These are phyloP conservation scores for Neonectria sp. DNA, from an alignment of 2,329 filamentous ascomycete genomes.

Conservation along the genomic window DNA sequence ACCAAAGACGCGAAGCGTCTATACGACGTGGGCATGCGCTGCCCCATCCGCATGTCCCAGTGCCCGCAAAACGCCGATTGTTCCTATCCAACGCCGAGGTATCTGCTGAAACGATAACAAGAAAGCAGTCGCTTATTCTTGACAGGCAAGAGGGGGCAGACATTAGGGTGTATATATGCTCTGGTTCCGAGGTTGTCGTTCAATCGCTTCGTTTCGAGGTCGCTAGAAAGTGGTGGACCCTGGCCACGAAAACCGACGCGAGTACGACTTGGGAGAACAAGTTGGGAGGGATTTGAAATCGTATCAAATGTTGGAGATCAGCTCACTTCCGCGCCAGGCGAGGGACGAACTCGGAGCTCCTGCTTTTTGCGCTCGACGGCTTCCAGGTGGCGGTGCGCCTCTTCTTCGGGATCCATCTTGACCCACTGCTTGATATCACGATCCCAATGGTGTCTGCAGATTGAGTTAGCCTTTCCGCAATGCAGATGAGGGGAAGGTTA, in stretches of 20 bases:
- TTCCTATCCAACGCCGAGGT: conserved; percentile 27
- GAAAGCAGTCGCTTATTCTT: conserved; percentile 23
- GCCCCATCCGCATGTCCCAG: not conserved
- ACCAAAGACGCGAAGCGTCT: not conserved
- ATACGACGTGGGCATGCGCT: not conserved
- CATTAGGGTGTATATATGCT: not conserved
- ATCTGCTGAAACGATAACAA: not conserved
- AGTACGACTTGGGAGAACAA: not conserved
- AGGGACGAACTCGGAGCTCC: conserved; percentile 40
- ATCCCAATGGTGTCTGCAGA: conserved; percentile 73
- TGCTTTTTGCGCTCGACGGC: conserved; percentile 47
- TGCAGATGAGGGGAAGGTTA: not conserved
- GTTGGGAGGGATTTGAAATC: not conserved
- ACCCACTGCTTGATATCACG: conserved; percentile 73
- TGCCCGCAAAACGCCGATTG: conserved; percentile 13
- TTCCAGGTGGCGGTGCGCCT: conserved; percentile 41
- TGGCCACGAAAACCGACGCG: not conserved
- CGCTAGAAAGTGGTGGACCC: not conserved
- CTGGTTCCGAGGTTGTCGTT: not conserved
- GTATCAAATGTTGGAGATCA: not conserved
- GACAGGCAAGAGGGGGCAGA: conserved; percentile 1
- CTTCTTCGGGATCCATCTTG: conserved; percentile 54
- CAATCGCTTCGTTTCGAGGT: not conserved
- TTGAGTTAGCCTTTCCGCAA: conserved; percentile 33
- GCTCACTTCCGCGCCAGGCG: conserved; percentile 15